Percentiles rank a stretch among this genome's conserved stretches.
These are phyloP conservation scores for Aspergillus melleus DNA, from an alignment of 2,329 filamentous ascomycete genomes.

Conservation along the genomic window DNA sequence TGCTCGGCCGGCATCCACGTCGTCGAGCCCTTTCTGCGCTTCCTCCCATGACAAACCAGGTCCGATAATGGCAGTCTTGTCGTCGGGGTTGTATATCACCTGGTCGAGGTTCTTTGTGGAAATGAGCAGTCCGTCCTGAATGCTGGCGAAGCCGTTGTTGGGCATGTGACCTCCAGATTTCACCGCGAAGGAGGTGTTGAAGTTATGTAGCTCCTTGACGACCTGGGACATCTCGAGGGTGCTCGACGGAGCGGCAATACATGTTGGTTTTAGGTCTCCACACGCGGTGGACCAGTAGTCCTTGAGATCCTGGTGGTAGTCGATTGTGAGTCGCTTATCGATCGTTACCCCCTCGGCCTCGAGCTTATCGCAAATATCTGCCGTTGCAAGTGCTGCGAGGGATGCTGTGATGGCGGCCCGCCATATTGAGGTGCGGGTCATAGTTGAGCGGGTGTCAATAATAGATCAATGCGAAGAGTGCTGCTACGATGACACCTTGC, in stretches of 20 bases:
- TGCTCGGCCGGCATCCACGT: constrained; percentile 26
- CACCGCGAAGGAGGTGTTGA: constrained; percentile 55
- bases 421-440: constrained; percentile 22
- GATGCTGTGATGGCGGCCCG: constrained; percentile 17
- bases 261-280: constrained; percentile 45
- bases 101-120: constrained; percentile 47
- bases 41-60: constrained; percentile 39
- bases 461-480: not conserved
- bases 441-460: constrained; percentile 3
- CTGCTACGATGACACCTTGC: no score
- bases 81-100: constrained; percentile 35
- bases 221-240: constrained; percentile 54
- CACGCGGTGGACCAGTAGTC: constrained; percentile 51
- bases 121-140: constrained; percentile 46
- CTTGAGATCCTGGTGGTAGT: constrained; percentile 41
- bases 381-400: constrained; percentile 21
- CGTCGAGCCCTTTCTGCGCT: constrained; percentile 32
- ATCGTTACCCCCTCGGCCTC: constrained; percentile 34
- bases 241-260: constrained; percentile 51
- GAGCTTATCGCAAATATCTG: constrained; percentile 43
- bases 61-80: constrained; percentile 41
- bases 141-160: constrained; percentile 49
- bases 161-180: constrained; percentile 53
- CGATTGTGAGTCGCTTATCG: constrained; percentile 30
- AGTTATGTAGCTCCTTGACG: constrained; percentile 51